These are phyloP conservation scores for Drechslera avenae DNA, from an alignment of 2,329 filamentous ascomycete genomes.

Conservation along the genomic window DNA sequence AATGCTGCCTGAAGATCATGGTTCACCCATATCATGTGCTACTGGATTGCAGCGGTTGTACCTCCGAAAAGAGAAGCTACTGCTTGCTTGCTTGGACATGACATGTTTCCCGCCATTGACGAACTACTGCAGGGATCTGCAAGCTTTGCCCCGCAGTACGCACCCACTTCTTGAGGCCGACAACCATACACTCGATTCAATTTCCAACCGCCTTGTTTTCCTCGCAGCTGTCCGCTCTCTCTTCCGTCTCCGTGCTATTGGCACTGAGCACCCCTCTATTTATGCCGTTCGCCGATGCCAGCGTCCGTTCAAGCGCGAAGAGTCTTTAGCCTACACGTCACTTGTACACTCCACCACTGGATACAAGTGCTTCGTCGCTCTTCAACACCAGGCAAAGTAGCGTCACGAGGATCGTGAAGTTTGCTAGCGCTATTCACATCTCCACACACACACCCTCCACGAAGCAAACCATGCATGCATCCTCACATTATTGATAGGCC, in stretches of 20 bases:
- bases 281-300: too few relatives aligned
- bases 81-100: conserved; percentile 10
- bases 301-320: not conserved
- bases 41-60: not conserved
- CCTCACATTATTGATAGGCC: not conserved
- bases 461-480: conserved; percentile 2
- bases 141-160: conserved; percentile 14
- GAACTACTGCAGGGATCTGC: conserved; percentile 4
- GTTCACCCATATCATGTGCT: not conserved
- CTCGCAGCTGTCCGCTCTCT: not conserved
- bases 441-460: not conserved
- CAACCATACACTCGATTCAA: not conserved
- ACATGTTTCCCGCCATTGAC: conserved; percentile 2
- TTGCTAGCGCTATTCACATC: not conserved
- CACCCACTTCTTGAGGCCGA: conserved; percentile 1
- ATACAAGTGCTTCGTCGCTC: conserved; percentile 13
- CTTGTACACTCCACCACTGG: not conserved
- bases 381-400: conserved; percentile 18
- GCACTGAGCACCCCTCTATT: not conserved
- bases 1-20: not conserved
- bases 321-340: not conserved
- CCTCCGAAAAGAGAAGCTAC: not conserved
- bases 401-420: conserved; percentile 25
- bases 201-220: not conserved
- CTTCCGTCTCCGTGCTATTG: not conserved